Evolutionary conservation across 2,329 filamentous ascomycete genomes (phyloP).

Genomic region (Sphaerostilbella broomeana): DNA sequence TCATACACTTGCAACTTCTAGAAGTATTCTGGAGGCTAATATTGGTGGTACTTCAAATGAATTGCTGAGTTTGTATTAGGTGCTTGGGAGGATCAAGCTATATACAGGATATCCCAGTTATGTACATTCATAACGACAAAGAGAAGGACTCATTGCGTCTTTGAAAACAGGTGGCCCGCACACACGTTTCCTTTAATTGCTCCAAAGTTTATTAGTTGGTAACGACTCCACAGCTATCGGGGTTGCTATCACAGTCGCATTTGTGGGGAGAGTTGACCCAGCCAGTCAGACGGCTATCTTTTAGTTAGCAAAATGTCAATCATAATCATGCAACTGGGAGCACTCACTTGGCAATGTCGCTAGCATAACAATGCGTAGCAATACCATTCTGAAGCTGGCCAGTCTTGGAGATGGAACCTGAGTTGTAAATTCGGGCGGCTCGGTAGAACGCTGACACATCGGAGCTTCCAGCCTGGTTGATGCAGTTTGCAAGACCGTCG

Average conservation of each 20-base stretch:
- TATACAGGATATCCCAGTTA: not conserved
- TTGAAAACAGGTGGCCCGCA: too few species aligned
- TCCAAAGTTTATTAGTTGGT: not conserved
- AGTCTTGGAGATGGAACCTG: slow-evolving; percentile 16
- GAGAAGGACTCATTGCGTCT: too few species aligned
- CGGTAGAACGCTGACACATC: slow-evolving; percentile 15
- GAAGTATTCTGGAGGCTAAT: too few species aligned
- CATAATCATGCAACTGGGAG: too few species aligned
- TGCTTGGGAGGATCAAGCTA: too few species aligned
- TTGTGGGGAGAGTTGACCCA: slow-evolving; percentile 16
- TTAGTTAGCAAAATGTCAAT: not conserved
- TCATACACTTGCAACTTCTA: too few species aligned
- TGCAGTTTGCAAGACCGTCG: slow-evolving; percentile 29
- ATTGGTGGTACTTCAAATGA: too few species aligned
- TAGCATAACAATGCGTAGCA: slow-evolving; percentile 18
- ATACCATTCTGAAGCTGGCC: slow-evolving; percentile 16
- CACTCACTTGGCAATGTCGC: slow-evolving; percentile 17
- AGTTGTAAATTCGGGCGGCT: slow-evolving; percentile 20
- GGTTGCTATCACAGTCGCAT: slow-evolving; percentile 18
- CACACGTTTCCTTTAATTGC: not conserved
- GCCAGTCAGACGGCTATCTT: slow-evolving; percentile 17
- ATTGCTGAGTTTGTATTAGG: too few species aligned
- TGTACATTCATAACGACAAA: not conserved
- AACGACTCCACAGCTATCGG: not conserved
- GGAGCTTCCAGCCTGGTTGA: slow-evolving; percentile 6